Base-by-base conservation (phyloP, 192 early-diverging fungal genomes). In the Backusella luteola region DNA sequence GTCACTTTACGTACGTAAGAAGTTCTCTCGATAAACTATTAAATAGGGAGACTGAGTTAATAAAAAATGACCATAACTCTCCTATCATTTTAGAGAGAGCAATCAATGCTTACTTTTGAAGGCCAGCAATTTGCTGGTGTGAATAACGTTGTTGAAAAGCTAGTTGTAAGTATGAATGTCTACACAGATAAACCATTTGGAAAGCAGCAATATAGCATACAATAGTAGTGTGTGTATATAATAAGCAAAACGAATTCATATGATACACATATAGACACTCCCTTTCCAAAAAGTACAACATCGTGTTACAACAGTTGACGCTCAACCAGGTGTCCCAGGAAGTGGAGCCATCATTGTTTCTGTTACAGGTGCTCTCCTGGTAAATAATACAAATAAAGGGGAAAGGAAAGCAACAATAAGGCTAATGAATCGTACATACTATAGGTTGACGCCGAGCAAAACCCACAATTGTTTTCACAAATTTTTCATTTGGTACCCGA, bases 41-140 rank as follows among this genome's bases (percentile, higher is more conserved):
- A 15, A 39, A 23, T 42, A 32, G 41, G 34, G 38, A 49, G 6
- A 67, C 17, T 19, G 15, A 38, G 63, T 59, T 26, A 26, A 44
- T 26, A 41, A 42, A 34, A 9, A 1, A 29, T 3, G 14, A 44
- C 42, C 38, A 14, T n/a, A 49, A 63, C 44, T 74, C 42, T 78
- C 3, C 52, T 84, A 69, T 44, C 42, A 39, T 11, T 49, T 6
- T 83, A 98, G 95, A 84, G 90, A 66, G 89, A 89, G 17, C 70
- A 77, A 73, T 97, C 96, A 44, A 94, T 95, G 94, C 76, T 99
- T 78, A 89, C 91, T 36, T 99, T 94, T 81, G 96, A 99, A 86
- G 93, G 92, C 68, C 72, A 80, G 44, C 88, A 86, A 74, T 79
- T 89, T 71, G 59, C 75, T 34, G 95, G 97, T 63, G 83, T 81